These are phyloP conservation scores for Diaporthe capsici DNA, from an alignment of 2,329 filamentous ascomycete species.

Conservation along the genomic window DNA sequence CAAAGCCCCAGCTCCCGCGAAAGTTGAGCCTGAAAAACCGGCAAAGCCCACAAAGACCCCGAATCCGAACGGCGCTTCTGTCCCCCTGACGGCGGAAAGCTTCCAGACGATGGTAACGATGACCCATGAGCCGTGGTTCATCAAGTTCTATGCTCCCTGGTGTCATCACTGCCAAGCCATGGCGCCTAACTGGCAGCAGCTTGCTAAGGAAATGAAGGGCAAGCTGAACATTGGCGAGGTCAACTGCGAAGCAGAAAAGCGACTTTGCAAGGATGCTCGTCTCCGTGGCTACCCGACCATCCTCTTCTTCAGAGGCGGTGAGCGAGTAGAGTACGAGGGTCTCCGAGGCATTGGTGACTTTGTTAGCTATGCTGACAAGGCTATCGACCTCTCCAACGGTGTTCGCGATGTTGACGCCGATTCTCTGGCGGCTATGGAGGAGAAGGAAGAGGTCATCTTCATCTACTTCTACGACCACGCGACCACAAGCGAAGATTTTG, in stretches of 20 bases:
- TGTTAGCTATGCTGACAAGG: conserved; percentile 87
- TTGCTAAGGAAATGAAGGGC: conserved; percentile 92
- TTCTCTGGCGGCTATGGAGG: conserved; percentile 84
- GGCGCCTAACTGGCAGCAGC: conserved; percentile 89
- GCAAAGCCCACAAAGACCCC: conserved; percentile 70
- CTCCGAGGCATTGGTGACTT: conserved; percentile 94
- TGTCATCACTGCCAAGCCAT: conserved; percentile 95
- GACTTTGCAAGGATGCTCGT: conserved; percentile 92
- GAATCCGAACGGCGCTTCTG: conserved; percentile 82
- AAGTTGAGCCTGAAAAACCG: conserved; percentile 60
- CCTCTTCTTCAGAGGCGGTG: conserved; percentile 91
- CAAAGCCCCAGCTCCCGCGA: conserved; percentile 49
- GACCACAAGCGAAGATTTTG: conserved; percentile 92
- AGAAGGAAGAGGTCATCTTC: conserved; percentile 96
- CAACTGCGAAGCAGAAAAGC: conserved; percentile 88
- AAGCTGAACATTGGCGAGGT: conserved; percentile 95
- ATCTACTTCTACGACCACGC: conserved; percentile 98
- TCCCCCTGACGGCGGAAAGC: conserved; percentile 83
- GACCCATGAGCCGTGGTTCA: conserved; percentile 94
- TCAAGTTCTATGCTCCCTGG: conserved; percentile 99
- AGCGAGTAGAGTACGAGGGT: conserved; percentile 93
- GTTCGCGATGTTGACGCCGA: conserved; percentile 85
- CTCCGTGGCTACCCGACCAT: conserved; percentile 89
- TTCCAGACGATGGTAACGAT: conserved; percentile 90
- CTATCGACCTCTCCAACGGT: conserved; percentile 81